Evolutionary conservation across 306 rosid species (phyloP).

Genomic region (Cyamopsis tetragonoloba): DNA sequence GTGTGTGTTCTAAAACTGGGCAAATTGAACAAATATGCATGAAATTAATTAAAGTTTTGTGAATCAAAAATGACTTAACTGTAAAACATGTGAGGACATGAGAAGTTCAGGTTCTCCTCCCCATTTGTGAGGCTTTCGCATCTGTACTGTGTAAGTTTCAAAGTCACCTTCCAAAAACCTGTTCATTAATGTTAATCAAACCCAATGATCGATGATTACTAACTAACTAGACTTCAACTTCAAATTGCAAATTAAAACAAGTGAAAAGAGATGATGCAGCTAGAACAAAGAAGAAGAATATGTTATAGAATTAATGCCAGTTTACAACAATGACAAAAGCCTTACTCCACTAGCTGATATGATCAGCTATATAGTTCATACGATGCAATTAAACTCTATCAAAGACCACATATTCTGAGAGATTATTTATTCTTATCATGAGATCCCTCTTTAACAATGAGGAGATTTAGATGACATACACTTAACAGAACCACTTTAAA

Average conservation of each 20-base stretch:
- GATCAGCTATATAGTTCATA: too few species aligned
- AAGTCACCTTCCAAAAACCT: conserved; percentile 93
- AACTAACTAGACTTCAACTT: neutral
- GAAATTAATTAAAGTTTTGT: neutral
- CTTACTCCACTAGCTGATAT: too few species aligned
- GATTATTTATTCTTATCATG: too few species aligned
- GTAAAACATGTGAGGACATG: conserved; percentile 73
- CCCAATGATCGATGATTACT: neutral
- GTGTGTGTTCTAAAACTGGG: too few species aligned
- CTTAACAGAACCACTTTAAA: too few species aligned
- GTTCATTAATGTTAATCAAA: neutral
- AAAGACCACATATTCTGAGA: too few species aligned
- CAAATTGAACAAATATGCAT: neutral
- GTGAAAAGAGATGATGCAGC: neutral
- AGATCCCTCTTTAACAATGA: too few species aligned
- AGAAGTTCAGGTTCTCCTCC: conserved; percentile 95
- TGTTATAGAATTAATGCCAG: too few species aligned
- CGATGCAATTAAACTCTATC: too few species aligned
- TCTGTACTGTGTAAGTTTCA: conserved; percentile 56
- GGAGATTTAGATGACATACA: neutral
- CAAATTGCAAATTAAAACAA: neutral
- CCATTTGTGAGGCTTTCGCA: conserved; percentile 71
- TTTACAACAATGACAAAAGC: too few species aligned
- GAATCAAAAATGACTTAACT: conserved; percentile 39
- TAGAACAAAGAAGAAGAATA: too few species aligned